A percentile compares a stretch with the other conserved stretches of the same genome.
phyloP scores from a whole-genome alignment of 305 asterid genomes.

The Fraxinus greggii region DNA sequence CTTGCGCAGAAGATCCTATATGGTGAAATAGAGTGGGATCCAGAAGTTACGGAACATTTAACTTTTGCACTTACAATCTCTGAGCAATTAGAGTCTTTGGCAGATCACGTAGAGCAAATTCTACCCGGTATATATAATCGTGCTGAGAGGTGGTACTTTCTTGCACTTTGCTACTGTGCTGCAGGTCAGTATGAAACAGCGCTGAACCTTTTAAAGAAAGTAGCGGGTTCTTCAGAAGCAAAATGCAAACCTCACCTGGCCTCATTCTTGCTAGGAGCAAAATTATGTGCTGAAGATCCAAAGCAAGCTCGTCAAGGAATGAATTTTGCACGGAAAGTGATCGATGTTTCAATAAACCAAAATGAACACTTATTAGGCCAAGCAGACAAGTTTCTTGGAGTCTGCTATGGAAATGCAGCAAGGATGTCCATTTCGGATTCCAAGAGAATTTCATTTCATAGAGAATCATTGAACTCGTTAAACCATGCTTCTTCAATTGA shows the following conservation, averaged over 20 bases:
- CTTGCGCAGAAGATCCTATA: constrained; percentile 53
- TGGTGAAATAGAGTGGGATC: constrained; percentile 73
- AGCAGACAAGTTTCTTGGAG: constrained; percentile 71
- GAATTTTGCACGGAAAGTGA: constrained; percentile 45
- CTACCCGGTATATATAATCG: constrained; percentile 64
- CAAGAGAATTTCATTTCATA: constrained; percentile 50
- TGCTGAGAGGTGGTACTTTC: constrained; percentile 81
- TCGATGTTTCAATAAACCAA: constrained; percentile 32
- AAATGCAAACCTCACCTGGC: constrained; percentile 43
- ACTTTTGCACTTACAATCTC: constrained; percentile 62
- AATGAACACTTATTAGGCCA: constrained; percentile 50
- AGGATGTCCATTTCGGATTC: constrained; percentile 57
- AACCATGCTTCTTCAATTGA: constrained; percentile 32
- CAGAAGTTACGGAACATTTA: constrained; percentile 67
- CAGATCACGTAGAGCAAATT: constrained; percentile 70
- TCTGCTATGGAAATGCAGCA: constrained; percentile 77
- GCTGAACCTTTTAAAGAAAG: constrained; percentile 63
- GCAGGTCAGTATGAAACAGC: constrained; percentile 63
- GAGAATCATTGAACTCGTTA: constrained; percentile 52
- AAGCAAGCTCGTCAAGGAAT: constrained; percentile 53
- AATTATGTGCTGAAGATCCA: constrained; percentile 61
- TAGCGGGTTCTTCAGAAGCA: constrained; percentile 52
- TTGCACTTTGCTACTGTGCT: constrained; percentile 77
- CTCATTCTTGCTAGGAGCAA: constrained; percentile 78
- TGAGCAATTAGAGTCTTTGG: constrained; percentile 55